Percentiles rank a stretch among this genome's conserved stretches.
Evolutionary conservation across 768 basidiomycete species (phyloP).

Genomic region (Chalciporus sphaerocephalus): DNA sequence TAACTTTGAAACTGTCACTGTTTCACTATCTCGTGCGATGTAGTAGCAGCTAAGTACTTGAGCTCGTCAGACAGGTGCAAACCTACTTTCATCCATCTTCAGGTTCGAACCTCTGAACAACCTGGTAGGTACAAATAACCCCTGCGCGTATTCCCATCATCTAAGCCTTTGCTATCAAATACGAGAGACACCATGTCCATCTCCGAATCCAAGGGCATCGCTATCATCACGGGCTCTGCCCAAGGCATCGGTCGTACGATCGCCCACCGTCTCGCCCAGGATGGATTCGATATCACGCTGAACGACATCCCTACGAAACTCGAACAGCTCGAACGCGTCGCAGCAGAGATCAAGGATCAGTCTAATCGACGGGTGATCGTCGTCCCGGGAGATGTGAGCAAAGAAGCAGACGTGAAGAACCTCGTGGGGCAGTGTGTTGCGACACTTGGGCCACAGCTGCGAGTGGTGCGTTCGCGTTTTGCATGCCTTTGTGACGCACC

Average conservation of each 20-base stretch:
- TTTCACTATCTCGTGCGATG: too few species aligned
- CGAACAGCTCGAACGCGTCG: slow-evolving; percentile 7
- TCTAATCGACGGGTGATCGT: slow-evolving; percentile 1
- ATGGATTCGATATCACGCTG: background rate
- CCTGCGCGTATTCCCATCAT: too few species aligned
- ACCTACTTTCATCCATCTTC: too few species aligned
- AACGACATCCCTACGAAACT: slow-evolving; percentile 14
- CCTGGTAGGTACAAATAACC: too few species aligned
- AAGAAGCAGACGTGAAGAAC: slow-evolving; percentile 14
- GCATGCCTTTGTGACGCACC: background rate
- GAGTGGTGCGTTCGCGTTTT: slow-evolving; percentile 9
- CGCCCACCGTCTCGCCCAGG: slow-evolving; percentile 34
- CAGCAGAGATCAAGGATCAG: slow-evolving; percentile 6
- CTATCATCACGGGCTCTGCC: slow-evolving; percentile 43
- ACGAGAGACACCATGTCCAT: too few species aligned
- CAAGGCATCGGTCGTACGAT: slow-evolving; percentile 48
- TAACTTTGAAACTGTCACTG: too few species aligned
- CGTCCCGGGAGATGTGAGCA: slow-evolving; percentile 9
- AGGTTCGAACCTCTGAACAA: too few species aligned
- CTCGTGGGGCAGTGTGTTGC: slow-evolving; percentile 8
- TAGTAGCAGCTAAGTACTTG: too few species aligned
- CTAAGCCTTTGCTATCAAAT: too few species aligned
- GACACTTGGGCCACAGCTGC: slow-evolving; percentile 6
- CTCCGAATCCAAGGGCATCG: too few species aligned
- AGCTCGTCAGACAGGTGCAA: too few species aligned